Base-by-base conservation (phyloP, 2,329 filamentous ascomycete genomes). In the Acrocalymma vagum region DNA sequence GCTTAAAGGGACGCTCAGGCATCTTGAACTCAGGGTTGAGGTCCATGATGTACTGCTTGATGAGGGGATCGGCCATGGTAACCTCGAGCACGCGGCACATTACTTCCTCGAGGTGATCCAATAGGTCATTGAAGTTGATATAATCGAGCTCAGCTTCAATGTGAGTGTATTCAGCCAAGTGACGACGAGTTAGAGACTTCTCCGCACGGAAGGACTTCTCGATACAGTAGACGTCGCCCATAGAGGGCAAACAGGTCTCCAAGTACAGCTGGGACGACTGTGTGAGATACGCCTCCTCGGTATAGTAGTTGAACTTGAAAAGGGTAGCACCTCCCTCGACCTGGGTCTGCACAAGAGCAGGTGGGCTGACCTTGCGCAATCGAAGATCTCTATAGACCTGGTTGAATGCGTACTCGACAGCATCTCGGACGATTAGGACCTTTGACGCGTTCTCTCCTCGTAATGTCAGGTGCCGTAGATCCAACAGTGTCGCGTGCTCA, bases 131-230 rank as follows among this genome's bases (percentile, higher is more conserved):
- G 66, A 99, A 99, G 57, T 82, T 83, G 76, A 99, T 95, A 69
- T 94, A 97, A 77, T 97, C 94, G 45, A 99, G 81, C 72, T 99
- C 94, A 44, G 87, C 93, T 75, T 99, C 94, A 56, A 99, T 83
- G 76, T 99, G 94, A 1, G 92, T 95, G 78, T 96, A 99, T 74
- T 99, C 94, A 31, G 90, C 89, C 61, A 99, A 76, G 70, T 99
- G 94, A 63, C 94, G 89, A 48, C 94, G 88, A 33, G 94, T 99
- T 42, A 97, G 79, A 6, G 87, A 93, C 76, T 96, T 96, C 74
- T 99, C 94, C 10, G 94, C 94, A 48, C 94, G 92, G 86, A 99
- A 99, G 2, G 93, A 97, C 72, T 96, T 96, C 73, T 96, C 92
- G 62, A 99, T 93, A 69, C 93, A 97, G 81, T 95, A 99, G 37